A percentile compares a stretch with the other conserved stretches of the same genome.
phyloP scores from a whole-genome alignment of 176 grass and related monocot genomes.

The Aegilops longissima region DNA sequence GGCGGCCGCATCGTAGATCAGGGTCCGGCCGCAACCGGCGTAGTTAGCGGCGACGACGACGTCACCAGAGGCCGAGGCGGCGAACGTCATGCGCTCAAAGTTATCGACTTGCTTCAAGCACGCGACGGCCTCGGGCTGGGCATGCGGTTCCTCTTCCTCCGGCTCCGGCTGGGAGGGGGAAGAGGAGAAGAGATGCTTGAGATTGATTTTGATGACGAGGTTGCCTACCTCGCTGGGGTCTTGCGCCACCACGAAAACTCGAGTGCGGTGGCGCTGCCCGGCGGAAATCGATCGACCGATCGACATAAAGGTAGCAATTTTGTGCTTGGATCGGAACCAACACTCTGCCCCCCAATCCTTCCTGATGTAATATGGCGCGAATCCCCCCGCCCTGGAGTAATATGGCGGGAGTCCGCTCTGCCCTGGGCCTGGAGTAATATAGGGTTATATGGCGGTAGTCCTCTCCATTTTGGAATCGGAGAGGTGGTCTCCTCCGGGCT shows the following conservation, averaged over 20 bases:
- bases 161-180: neutral
- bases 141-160: neutral
- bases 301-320: neutral
- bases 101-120: neutral
- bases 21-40: neutral
- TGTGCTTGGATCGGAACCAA: neutral
- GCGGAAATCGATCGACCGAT: neutral
- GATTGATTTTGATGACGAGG: neutral
- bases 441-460: too few species aligned
- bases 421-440: too few species aligned
- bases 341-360: too few species aligned
- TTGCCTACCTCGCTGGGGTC: neutral
- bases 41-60: neutral
- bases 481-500: too few species aligned
- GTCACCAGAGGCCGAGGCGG: neutral
- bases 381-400: too few species aligned
- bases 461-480: too few species aligned
- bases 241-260: slow-evolving; percentile 5
- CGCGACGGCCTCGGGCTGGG: neutral
- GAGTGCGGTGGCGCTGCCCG: neutral
- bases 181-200: neutral
- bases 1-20: neutral
- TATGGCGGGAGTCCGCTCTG: too few species aligned
- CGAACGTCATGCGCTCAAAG: neutral
- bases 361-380: too few species aligned